phyloP scores from a whole-genome alignment of 129 eudicot genomes.

The Escallonia rubra region DNA sequence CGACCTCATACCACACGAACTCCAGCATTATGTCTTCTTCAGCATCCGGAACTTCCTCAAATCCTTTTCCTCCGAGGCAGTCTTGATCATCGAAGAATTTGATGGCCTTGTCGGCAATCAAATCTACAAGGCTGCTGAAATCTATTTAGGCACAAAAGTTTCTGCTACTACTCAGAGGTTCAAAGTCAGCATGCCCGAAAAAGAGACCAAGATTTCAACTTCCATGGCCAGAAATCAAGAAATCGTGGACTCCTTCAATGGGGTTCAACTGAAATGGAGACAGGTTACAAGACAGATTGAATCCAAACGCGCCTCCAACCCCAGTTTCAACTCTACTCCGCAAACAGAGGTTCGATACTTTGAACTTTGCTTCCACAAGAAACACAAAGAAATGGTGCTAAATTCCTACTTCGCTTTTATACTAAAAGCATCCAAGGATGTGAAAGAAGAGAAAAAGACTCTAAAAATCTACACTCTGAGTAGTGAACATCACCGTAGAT shows the following conservation, averaged over 20 bases:
- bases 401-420: slow-evolving; percentile 21
- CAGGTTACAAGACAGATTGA: not conserved
- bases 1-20: slow-evolving; percentile 18
- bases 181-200: slow-evolving; percentile 11
- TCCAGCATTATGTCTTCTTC: slow-evolving; percentile 3
- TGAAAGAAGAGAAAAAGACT: slow-evolving; percentile 22
- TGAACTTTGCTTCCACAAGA: slow-evolving; percentile 15
- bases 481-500: not conserved
- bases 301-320: not conserved
- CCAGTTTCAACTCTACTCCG: not conserved
- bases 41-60: not conserved
- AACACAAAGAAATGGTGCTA: slow-evolving; percentile 18
- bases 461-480: slow-evolving; percentile 16
- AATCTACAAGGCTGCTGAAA: slow-evolving; percentile 17
- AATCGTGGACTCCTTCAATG: slow-evolving; percentile 3
- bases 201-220: slow-evolving; percentile 5
- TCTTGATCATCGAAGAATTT: slow-evolving; percentile 14
- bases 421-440: not conserved
- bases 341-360: slow-evolving; percentile 10
- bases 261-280: slow-evolving; percentile 16
- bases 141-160: slow-evolving; percentile 12
- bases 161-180: slow-evolving; percentile 1
- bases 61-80: not conserved
- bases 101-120: slow-evolving; percentile 17
- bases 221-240: slow-evolving; percentile 13